Percentiles rank a stretch among this genome's conserved stretches.
Conservation (phyloP, 495 filamentous ascomycete species). For the Penicillium bialowiezense region DNA sequence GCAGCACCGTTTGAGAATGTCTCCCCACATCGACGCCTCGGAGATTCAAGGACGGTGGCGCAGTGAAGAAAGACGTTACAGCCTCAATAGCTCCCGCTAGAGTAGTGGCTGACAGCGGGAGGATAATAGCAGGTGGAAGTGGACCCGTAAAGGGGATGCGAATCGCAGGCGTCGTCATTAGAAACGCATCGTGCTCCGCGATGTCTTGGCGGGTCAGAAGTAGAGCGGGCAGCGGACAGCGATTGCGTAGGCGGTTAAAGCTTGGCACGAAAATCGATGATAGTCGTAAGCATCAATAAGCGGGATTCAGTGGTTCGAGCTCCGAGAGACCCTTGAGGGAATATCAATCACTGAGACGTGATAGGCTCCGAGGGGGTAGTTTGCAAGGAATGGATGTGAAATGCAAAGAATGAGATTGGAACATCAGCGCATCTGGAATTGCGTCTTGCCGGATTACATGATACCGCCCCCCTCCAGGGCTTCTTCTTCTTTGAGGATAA, state of each 20-base stretch:
- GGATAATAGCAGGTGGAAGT: conserved; percentile 72
- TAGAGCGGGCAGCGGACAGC: conserved; percentile 1
- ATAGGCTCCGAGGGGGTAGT: not conserved
- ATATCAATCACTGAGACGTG: not conserved
- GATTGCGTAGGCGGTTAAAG: conserved; percentile 3
- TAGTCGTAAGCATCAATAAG: not conserved
- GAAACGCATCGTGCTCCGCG: conserved; percentile 25
- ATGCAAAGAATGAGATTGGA: conserved; percentile 1
- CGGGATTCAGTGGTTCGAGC: not conserved
- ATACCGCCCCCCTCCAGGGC: not conserved
- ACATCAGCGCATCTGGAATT: conserved; percentile 22
- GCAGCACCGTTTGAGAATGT: conserved; percentile 62
- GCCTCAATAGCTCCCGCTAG: conserved; percentile 72
- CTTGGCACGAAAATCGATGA: no score
- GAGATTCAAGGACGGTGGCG: conserved; percentile 47
- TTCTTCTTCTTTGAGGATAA: no score
- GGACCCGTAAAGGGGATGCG: conserved; percentile 88
- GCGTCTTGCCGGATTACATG: conserved; percentile 27
- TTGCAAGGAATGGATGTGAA: not conserved
- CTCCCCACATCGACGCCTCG: conserved; percentile 47
- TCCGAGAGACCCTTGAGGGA: not conserved
- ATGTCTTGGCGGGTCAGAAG: conserved; percentile 3
- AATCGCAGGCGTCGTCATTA: conserved; percentile 68
- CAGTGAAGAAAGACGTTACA: conserved; percentile 67
- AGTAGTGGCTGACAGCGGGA: conserved; percentile 67